Evolutionary conservation across 805 yeast genomes (phyloP), one percentile per base, ranked within the genome.

Genomic region (Starmerella powellii): DNA sequence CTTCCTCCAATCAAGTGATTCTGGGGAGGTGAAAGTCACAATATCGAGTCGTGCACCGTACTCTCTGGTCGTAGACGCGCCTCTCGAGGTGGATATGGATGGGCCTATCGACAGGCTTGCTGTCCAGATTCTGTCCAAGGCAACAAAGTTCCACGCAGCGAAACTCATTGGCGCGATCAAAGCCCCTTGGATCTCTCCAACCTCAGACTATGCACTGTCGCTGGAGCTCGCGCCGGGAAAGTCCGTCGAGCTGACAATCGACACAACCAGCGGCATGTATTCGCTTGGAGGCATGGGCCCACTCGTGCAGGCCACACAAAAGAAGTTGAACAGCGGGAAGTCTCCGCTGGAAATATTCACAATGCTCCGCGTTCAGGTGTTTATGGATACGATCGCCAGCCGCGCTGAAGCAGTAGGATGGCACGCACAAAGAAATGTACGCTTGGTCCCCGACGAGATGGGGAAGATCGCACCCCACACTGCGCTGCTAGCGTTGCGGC

Each of bases 361-460:
- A 24, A 67, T 63, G 30, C 60, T 79, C 37, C 64, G 76, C 35
- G 57, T 72, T 28, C 66, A 70, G 3, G 66, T 68, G 41, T 64
- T 65, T 42, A 63, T 66, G 34, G 80, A 77, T 44, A 63, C 78
- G 23, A 61, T 72, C 11, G 68, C 73, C 8, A 41, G 40, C 13
- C 67, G 77, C 46, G 68, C 83, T 41, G 64, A 67, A 29, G 78
- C 83, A 0, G 71, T 78, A 0, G 82, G 78, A 23, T 82, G 91
- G 91, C 67, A 73, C 5, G 63, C 66, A n/a, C 73, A 73, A 49
- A 73, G 71, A 31, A 67, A 73, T 31, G 66, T 80, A 36, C 65
- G 61, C 26, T 53, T 81, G 23, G 62, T 67, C 2, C 65, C 67
- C 2, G 65, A 63, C 18, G 86, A 78, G 54, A 55, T 68, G 17